Evolutionary conservation across 169 alveolate genomes (phyloP).

Genomic region (Plasmodium blacklocki): DNA sequence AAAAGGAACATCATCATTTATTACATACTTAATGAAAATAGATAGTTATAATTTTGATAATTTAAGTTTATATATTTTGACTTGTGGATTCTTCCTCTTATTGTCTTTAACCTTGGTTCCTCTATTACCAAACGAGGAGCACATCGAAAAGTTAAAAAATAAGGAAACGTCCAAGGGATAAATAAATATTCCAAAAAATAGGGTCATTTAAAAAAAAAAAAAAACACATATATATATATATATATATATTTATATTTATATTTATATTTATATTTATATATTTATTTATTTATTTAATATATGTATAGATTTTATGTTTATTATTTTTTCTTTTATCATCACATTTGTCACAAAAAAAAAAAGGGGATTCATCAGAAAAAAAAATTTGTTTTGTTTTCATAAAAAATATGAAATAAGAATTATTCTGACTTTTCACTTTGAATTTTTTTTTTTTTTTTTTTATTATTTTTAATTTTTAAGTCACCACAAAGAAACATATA

Average conservation of each 20-base stretch:
- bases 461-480: too few species aligned
- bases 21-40: slow-evolving; percentile 91
- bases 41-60: slow-evolving; percentile 91
- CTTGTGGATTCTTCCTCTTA: slow-evolving; percentile 85
- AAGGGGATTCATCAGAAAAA: too few species aligned
- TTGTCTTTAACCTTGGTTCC: slow-evolving; percentile 45
- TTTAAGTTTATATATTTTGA: slow-evolving; percentile 90
- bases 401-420: too few species aligned
- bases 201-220: not conserved
- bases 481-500: too few species aligned
- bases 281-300: not conserved
- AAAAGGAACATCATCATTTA: slow-evolving; percentile 92
- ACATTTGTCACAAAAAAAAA: too few species aligned
- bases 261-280: too few species aligned
- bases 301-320: too few species aligned
- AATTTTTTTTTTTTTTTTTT: too few species aligned
- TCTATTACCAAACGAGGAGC: slow-evolving; percentile 36
- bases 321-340: too few species aligned
- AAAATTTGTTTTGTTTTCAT: too few species aligned
- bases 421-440: too few species aligned
- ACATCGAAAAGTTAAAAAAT: slow-evolving; percentile 36
- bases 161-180: not conserved
- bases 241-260: not conserved
- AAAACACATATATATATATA: not conserved
- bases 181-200: not conserved